Base-by-base conservation (phyloP, 2,329 filamentous ascomycete genomes). In the Epichloe scottii region DNA sequence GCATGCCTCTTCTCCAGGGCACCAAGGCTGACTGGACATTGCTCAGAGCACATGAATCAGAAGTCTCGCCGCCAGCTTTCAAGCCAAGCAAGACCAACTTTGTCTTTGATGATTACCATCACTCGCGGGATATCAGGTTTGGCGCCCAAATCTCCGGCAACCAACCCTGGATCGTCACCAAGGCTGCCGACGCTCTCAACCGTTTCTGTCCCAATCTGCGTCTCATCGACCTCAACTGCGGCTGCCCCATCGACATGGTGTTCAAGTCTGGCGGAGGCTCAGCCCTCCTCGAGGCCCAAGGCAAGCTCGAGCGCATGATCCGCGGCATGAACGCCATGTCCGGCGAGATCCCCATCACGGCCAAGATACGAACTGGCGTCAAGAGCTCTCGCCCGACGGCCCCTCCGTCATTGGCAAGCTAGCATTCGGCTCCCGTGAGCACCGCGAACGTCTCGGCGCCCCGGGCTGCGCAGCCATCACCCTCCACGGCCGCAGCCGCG, bases 251-350 rank as follows among this genome's bases (percentile, higher is more conserved):
- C 63, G 93, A 98, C 64, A 80, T 96, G 59, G 84, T 98, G 48
- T 97, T 82, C 73, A 83, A 89, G 59, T 78, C 85, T 44, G 93
- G 93, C 48, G 89, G 87, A 40, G 93, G 93, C 4, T 95, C 91
- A 19, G 91, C 88, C 2, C 79, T 98, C 15, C 81, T 98, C n/a
- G 93, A 98, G 61, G 77, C 84, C 50, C 87, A 81, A 33, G 82
- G 82, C 52, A 97, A 96, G 69, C 72, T 98, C 47, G 90, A 96
- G 68, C 91, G 91, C 68, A 97, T 96, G 69, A 77, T 98, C 42
- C 81, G 90, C 56, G 93, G 93, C 59, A 98, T 98, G 93, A 96
- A 95, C 63, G 79, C 83, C 41, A 88, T 97, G 11, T 95, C 89
- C 3, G 85, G 86, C 42, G 87, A 94, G 60, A 83, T 94, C 26